Evolutionary conservation across 495 filamentous ascomycete species (phyloP), one percentile per base, ranked within the genome.

Genomic region (Neurospora sp.): DNA sequence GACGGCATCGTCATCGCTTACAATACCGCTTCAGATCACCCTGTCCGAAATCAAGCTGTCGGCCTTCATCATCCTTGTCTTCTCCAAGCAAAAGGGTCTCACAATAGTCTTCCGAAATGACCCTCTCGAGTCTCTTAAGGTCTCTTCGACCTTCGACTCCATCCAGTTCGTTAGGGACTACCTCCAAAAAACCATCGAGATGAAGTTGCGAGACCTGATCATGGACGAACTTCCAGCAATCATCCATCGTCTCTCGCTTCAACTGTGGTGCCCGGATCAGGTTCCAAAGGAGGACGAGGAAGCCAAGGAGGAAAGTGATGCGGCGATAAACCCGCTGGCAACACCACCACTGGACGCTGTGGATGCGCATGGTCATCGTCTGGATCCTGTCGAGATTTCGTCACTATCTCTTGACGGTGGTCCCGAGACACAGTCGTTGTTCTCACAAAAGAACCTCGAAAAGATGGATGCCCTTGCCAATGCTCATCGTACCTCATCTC

Each of bases 101-200:
- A 99, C 96, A 0, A 85, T 99, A 42, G 96, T 99, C 6, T 99
- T 99, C 76, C 91, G 96, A 75, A 98, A 99, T 86, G 96, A 99
- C 81, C 96, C 96, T 3, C 89, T 99, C 70, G 96, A 99, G 77
- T 97, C 94, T 16, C 89, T 99, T 74, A 98, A 98, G 84, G 96
- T 99, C 74, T 98, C 96, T 3, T 97, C 94, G 72, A 99, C 96
- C 37, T 99, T 98, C 80, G 96, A 99, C 83, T 97, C 96, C 12
- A 99, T 99, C 76, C 95, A 95, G 11, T 99, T 98, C 76, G 95
- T 99, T 71, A 90, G 95, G 72, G 95, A 98, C 79, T 99, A 98
- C 81, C 85, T 99, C 68, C 96, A 99, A 78, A 94, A 92, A 78
- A 96, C 95, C 72, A 99, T 99, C 77, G 96, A 99, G 82, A 90